Percentiles rank a stretch among this genome's conserved stretches.
These are phyloP conservation scores for Tolypocladium cylindrosporum DNA, from an alignment of 2,329 filamentous ascomycete genomes.

Conservation along the genomic window DNA sequence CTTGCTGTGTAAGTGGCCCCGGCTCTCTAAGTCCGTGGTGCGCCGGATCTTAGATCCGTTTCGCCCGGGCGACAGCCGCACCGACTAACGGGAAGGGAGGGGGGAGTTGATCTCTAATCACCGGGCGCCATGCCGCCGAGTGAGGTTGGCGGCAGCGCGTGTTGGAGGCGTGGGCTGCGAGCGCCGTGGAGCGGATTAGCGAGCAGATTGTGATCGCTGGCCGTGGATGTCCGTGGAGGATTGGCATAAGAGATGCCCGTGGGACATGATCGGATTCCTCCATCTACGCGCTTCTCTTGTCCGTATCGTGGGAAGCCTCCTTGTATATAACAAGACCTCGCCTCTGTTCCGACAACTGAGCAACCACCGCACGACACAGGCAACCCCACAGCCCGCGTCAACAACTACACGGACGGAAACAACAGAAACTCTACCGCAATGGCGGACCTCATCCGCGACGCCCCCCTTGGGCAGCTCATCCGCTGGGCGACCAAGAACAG, in stretches of 20 bases:
- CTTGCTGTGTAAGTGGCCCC: neutral
- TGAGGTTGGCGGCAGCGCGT: neutral
- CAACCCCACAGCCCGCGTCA: neutral
- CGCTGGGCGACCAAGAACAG: constrained; percentile 42
- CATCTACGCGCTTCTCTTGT: neutral
- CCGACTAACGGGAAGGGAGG: neutral
- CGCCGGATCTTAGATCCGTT: neutral
- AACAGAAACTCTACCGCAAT: constrained; percentile 4
- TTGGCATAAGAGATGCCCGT: neutral
- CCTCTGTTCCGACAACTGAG: neutral
- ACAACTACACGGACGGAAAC: too few species aligned
- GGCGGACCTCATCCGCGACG: constrained; percentile 37
- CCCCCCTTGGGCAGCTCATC: constrained; percentile 48
- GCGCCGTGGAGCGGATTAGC: neutral
- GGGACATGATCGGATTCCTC: neutral
- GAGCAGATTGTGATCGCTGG: neutral
- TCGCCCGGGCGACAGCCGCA: neutral
- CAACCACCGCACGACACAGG: neutral
- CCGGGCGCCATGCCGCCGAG: neutral
- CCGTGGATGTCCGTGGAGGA: neutral
- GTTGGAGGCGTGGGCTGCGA: neutral
- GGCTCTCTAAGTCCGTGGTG: neutral
- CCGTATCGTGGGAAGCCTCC: neutral
- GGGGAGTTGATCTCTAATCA: neutral
- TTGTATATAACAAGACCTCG: neutral